Base-by-base conservation (phyloP, 306 rosid species). In the Cicer yamashitae region DNA sequence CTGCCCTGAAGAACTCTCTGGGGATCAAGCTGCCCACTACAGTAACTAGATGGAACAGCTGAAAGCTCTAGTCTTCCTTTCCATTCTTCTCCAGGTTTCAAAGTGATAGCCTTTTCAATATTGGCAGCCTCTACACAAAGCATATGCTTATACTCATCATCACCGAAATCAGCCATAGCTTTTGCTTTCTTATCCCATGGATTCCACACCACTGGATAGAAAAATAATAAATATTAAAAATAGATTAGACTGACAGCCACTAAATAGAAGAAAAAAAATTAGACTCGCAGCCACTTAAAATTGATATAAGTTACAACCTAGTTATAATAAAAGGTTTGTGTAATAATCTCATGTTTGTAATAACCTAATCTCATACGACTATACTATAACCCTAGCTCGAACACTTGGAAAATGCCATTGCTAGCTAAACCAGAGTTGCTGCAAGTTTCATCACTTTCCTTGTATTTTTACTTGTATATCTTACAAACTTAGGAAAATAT, bases 121-220 rank as follows among this genome's bases (percentile, higher is more conserved):
- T 87, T 84, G 59, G 99, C 98, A 70, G 91, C 91, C 90, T 90
- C 99, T 37, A 96, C 97, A 44, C 99, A 96, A 11, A 96, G 90
- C 99, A 92, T 90, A 73, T 89, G 77, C 79, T 92, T 96, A 87
- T 96, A 96, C 76, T 96, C 99, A 45, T 96, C 98, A 57, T 96
- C 99, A 62, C 98, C 99, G 78, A 96, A 90, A 88, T 96, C 99
- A 80, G 89, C 74, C 88, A 96, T 85, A 74, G 96, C 86, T 84
- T 96, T 96, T 67, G 97, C 97, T 87, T 90, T 96, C 92, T 96
- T 96, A 84, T 96, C 99, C 99, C 99, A 96, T 51, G 99, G 97
- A 84, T 96, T 96, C 99, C 99, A 96, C 52, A 96, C 99, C 81
- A 92, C 99, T 96, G 86, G 65, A 83, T 44, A 38, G 43, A 70